Percentiles rank a stretch among this genome's conserved stretches.
These are phyloP conservation scores for Venturia nashicola DNA, from an alignment of 2,329 filamentous ascomycete species.

Conservation along the genomic window DNA sequence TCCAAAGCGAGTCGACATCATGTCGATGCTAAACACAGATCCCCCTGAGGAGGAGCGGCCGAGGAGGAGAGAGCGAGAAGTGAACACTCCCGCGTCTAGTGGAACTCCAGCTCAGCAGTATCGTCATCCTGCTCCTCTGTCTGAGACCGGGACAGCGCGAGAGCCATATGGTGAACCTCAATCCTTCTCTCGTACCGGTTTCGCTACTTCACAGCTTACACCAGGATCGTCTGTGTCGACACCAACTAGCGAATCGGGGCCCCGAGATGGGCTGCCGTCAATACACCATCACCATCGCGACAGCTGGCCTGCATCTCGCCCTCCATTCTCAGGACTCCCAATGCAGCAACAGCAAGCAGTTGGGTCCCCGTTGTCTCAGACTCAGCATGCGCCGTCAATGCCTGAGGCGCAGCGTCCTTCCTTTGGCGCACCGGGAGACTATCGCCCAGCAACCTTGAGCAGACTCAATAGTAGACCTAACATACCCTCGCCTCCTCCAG, in stretches of 20 bases:
- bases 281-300: conserved; percentile 6
- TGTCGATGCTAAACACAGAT: conserved; percentile 24
- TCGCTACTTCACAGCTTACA: background rate
- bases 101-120: conserved; percentile 1
- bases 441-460: background rate
- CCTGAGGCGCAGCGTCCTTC: background rate
- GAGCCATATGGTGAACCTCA: background rate
- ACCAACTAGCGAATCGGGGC: conserved; percentile 1
- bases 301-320: conserved; percentile 2
- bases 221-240: conserved; percentile 7
- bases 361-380: background rate
- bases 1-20: conserved; percentile 22
- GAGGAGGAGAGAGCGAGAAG: background rate
- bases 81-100: background rate
- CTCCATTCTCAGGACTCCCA: background rate
- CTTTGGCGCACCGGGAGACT: background rate
- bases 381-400: conserved; percentile 2
- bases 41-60: conserved; percentile 12
- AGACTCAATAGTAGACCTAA: background rate
- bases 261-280: conserved; percentile 2
- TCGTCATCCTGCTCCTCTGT: background rate
- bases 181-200: conserved; percentile 8
- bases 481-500: conserved; percentile 6
- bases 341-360: background rate
- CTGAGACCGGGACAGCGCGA: background rate